Percentiles rank a stretch among this genome's conserved stretches.
Evolutionary conservation across 108 stramenopile genomes (phyloP).

Genomic region (Asterionellopsis glacialis): DNA sequence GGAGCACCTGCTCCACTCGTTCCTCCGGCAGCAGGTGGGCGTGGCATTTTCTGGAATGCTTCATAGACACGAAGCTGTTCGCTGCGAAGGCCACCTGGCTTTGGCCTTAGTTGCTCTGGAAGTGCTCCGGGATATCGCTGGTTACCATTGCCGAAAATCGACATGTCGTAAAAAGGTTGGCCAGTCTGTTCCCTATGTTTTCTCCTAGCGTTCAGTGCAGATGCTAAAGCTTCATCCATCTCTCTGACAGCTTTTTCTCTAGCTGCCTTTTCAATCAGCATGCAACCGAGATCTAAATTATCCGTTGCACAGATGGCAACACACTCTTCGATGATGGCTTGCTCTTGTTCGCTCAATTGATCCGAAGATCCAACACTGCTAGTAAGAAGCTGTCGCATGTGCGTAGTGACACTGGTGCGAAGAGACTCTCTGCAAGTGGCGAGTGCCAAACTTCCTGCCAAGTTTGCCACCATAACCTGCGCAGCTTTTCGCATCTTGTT

Average conservation of each 20-base stretch:
- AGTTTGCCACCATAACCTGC: slow-evolving; percentile 96
- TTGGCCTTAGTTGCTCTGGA: slow-evolving; percentile 91
- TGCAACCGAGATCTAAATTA: slow-evolving; percentile 95
- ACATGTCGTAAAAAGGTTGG: slow-evolving; percentile 94
- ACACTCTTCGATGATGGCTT: slow-evolving; percentile 85
- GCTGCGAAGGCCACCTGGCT: slow-evolving; percentile 84
- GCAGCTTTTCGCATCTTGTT: slow-evolving; percentile 94
- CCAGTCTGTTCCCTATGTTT: slow-evolving; percentile 82
- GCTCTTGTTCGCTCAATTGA: slow-evolving; percentile 67
- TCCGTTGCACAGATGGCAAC: slow-evolving; percentile 92
- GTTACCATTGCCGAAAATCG: slow-evolving; percentile 75
- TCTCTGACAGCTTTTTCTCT: slow-evolving; percentile 97
- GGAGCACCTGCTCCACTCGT: slow-evolving; percentile 11
- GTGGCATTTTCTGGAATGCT: slow-evolving; percentile 87
- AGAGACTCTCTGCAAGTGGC: slow-evolving; percentile 97
- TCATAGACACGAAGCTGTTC: slow-evolving; percentile 96
- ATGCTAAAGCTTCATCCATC: slow-evolving; percentile 85
- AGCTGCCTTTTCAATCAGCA: slow-evolving; percentile 99
- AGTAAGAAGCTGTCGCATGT: slow-evolving; percentile 87
- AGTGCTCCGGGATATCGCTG: slow-evolving; percentile 89
- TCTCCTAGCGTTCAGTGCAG: slow-evolving; percentile 59
- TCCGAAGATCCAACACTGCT: slow-evolving; percentile 23
- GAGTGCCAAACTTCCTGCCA: slow-evolving; percentile 96
- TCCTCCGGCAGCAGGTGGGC: slow-evolving; percentile 63
- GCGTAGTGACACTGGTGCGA: slow-evolving; percentile 91